Percentiles rank a stretch among this genome's conserved stretches.
phyloP scores from a whole-genome alignment of 2,329 filamentous ascomycete genomes.

The Alternaria atra region DNA sequence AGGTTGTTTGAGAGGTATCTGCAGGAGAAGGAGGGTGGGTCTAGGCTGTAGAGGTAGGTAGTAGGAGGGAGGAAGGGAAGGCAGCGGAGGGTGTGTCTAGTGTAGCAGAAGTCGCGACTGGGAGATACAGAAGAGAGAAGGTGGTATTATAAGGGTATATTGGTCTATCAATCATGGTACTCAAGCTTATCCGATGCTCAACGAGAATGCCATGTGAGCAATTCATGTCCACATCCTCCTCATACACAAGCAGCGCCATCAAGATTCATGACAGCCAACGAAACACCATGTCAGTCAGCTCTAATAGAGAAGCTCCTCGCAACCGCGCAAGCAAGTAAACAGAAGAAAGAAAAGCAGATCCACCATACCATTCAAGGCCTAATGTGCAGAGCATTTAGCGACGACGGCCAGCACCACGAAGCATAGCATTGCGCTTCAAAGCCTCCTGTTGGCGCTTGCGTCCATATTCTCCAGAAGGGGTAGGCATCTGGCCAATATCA shows the following conservation, averaged over 20 bases:
- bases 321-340: background rate
- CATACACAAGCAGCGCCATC: background rate
- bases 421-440: constrained; percentile 21
- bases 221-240: background rate
- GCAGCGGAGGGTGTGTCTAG: background rate
- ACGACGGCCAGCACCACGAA: constrained; percentile 12
- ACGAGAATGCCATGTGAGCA: background rate
- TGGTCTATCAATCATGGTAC: background rate
- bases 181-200: constrained; percentile 1
- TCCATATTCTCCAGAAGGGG: constrained; percentile 8
- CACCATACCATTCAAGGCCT: background rate
- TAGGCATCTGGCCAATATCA: constrained; percentile 3
- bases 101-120: background rate
- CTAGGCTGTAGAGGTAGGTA: background rate
- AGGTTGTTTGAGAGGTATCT: background rate
- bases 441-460: constrained; percentile 29
- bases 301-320: no score
- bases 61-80: background rate
- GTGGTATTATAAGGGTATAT: background rate
- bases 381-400: constrained; percentile 1
- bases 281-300: background rate
- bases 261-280: background rate
- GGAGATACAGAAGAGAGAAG: background rate
- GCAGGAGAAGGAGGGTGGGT: background rate
- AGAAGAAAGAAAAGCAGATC: background rate